Evolutionary conservation across 208 protist species (phyloP).

Genomic region (Crithidia fasciculata): DNA sequence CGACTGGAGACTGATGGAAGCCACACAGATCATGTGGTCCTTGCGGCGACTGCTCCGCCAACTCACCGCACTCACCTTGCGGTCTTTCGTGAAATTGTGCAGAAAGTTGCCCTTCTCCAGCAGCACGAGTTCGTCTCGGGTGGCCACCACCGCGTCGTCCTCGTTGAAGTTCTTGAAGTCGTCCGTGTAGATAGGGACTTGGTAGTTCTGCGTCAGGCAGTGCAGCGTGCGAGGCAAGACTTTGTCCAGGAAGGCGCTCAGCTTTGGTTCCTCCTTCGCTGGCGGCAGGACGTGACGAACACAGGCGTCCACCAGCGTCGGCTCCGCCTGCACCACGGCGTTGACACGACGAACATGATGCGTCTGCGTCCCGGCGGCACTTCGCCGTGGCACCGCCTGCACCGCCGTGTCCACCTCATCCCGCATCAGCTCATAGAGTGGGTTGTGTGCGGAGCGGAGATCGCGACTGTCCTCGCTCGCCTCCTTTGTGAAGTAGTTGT

Average conservation of each 20-base stretch:
- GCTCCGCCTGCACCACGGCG: conserved; percentile 80
- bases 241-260: conserved; percentile 75
- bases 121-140: conserved; percentile 79
- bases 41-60: conserved; percentile 75
- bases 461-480: conserved; percentile 90
- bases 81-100: conserved; percentile 82
- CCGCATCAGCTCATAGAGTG: conserved; percentile 65
- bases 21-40: conserved; percentile 84
- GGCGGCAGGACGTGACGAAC: conserved; percentile 64
- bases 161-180: conserved; percentile 87
- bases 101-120: conserved; percentile 89
- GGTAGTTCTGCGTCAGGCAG: conserved; percentile 83
- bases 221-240: conserved; percentile 85
- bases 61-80: conserved; percentile 73
- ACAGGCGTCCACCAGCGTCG: conserved; percentile 82
- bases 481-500: conserved; percentile 80
- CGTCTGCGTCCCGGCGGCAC: conserved; percentile 60
- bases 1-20: conserved; percentile 63
- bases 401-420: conserved; percentile 82
- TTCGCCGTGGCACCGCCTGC: conserved; percentile 66
- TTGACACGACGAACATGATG: conserved; percentile 80
- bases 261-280: conserved; percentile 53
- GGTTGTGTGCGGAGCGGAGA: conserved; percentile 64
- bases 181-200: conserved; percentile 89
- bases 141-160: conserved; percentile 86